Percentiles rank a stretch among this genome's conserved stretches.
phyloP scores from a whole-genome alignment of 2,329 filamentous ascomycete genomes.

The Pseudopyricularia cyperi region DNA sequence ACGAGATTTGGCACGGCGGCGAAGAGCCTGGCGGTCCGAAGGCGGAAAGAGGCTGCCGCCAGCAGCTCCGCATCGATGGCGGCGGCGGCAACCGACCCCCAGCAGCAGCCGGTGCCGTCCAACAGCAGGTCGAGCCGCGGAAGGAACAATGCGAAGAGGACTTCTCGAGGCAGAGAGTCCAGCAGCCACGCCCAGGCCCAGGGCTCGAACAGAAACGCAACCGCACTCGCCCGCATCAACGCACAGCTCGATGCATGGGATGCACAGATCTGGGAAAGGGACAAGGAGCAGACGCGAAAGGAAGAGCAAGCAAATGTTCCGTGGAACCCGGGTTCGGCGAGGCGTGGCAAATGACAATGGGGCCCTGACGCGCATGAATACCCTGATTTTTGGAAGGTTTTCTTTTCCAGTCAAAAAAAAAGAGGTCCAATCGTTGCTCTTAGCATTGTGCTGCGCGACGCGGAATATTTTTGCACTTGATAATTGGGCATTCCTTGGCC shows the following conservation, averaged over 20 bases:
- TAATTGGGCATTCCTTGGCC: too few relatives aligned
- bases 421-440: too few relatives aligned
- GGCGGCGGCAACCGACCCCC: constrained; percentile 1
- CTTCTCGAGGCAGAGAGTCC: neutral
- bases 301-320: neutral
- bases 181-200: neutral
- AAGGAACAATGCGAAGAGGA: neutral
- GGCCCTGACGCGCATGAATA: too few relatives aligned
- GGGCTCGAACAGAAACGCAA: neutral
- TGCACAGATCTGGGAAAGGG: constrained; percentile 1
- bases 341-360: neutral
- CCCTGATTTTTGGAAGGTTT: neutral
- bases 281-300: constrained; percentile 2
- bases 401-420: neutral
- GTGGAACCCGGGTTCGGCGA: neutral
- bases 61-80: constrained; percentile 4
- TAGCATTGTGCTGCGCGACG: too few relatives aligned
- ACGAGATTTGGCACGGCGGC: constrained; percentile 32
- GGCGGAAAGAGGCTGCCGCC: neutral
- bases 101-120: neutral
- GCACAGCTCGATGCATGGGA: constrained; percentile 1
- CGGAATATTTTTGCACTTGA: too few relatives aligned
- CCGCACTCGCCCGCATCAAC: constrained; percentile 18
- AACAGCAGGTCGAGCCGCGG: neutral
- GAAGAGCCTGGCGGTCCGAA: constrained; percentile 21